Evolutionary conservation across 208 protist species (phyloP), one percentile per base, ranked within the genome.

Genomic region (Porcisia deanei): DNA sequence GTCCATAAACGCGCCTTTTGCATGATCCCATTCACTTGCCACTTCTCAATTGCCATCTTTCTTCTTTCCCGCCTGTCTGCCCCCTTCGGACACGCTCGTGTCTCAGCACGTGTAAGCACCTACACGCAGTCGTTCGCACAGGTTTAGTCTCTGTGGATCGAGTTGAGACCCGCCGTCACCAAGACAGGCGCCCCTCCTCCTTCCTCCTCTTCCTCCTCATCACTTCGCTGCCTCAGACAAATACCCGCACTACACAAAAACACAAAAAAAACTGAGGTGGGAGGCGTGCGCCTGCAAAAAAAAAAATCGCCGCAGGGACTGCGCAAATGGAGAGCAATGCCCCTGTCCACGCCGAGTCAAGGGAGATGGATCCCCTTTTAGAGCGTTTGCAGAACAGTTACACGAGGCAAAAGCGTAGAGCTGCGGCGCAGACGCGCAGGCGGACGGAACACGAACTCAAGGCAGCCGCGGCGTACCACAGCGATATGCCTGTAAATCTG

Each of bases 301-400:
- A 9, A 9, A 8, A 39, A 43, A 30, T 30, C 4, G 55, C 37
- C 39, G 43, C 8, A 43, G 49, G 0, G 7, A 25, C 68, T 30
- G 30, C 30, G 30, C 30, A 30, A n/a, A 55, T 72, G 68, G 68
- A 72, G 18, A 72, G 37, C 53, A 72, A 4, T 20, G 7, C 30
- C 20, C 59, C 68, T 22, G 49, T 72, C 52, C 20, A 20, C 20
- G 68, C 53, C 3, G 34, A 16, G 12, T n/a, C 68, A 30, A 66
- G 63, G 12, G 25, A 57, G 41, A 34, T 70, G 5, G 82, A 86
- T 53, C 39, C 73, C 1, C 63, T 86, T 18, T 57, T 86, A n/a
- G 49, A 75, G 5, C 83, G 89, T 0, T 67, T 97, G 68, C 80
- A 89, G 45, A 78, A 87, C 25, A 91, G 81, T 63, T 93, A 92